phyloP scores from a whole-genome alignment of 495 filamentous ascomycete genomes.

The Tetracladium setigerum region DNA sequence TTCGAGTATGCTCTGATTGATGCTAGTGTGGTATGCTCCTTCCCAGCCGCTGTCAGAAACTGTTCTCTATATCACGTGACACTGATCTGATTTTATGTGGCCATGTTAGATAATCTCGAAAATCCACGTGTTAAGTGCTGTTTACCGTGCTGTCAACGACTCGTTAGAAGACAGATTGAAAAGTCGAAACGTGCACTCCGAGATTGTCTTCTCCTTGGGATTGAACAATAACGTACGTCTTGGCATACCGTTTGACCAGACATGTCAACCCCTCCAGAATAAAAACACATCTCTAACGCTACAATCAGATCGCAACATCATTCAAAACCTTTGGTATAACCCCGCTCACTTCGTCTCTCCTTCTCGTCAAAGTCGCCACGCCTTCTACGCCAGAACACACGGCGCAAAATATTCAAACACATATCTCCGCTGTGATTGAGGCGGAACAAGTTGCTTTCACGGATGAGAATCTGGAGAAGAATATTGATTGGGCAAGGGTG shows the following conservation, averaged over 20 bases:
- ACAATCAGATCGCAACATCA: constrained; percentile 77
- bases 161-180: constrained; percentile 48
- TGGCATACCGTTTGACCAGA: not conserved
- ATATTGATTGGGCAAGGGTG: constrained; percentile 61
- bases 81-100: not conserved
- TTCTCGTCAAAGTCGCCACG: constrained; percentile 65
- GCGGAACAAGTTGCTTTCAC: constrained; percentile 55
- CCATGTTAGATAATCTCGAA: constrained; percentile 16
- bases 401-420: constrained; percentile 48
- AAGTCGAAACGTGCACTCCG: constrained; percentile 86
- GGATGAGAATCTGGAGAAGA: constrained; percentile 47
- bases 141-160: constrained; percentile 70
- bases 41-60: not conserved
- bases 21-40: constrained; percentile 53
- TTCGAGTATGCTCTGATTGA: constrained; percentile 95
- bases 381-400: constrained; percentile 26
- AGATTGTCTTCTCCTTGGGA: constrained; percentile 78
- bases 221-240: constrained; percentile 67
- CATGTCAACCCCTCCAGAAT: not conserved
- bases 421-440: constrained; percentile 54
- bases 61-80: constrained; percentile 1
- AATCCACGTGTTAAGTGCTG: constrained; percentile 52
- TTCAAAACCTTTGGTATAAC: constrained; percentile 82
- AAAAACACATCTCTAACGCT: not conserved
- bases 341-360: constrained; percentile 57